Evolutionary conservation across 164 flowering plant genomes (phyloP).

Genomic region (Berberis thunbergii): DNA sequence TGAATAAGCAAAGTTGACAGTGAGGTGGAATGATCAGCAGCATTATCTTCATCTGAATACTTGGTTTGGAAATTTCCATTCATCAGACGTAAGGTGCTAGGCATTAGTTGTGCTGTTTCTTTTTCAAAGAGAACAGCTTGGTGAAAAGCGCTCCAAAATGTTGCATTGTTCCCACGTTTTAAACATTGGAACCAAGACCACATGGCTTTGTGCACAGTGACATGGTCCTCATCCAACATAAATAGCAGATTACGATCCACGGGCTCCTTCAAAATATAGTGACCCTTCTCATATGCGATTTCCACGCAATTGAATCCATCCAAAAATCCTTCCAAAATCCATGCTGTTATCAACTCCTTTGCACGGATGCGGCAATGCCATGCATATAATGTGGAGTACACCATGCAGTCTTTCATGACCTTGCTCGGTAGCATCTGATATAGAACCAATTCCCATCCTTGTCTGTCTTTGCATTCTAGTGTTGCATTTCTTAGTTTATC

Average conservation of each 20-base stretch:
- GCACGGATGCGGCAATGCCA: background rate
- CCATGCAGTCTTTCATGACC: background rate
- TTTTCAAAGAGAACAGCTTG: background rate
- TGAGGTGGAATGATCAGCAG: background rate
- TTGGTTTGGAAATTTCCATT: background rate
- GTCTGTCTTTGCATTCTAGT: background rate
- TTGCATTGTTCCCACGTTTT: background rate
- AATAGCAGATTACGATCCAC: background rate
- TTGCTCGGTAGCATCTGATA: background rate
- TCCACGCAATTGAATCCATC: background rate
- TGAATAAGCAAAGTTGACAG: background rate
- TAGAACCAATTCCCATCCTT: background rate
- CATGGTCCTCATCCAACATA: background rate
- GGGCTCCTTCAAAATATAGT: slow-evolving; percentile 2
- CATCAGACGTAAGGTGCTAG: background rate
- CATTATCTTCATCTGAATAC: background rate
- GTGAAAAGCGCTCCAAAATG: background rate
- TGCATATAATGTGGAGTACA: background rate
- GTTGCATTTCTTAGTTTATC: background rate
- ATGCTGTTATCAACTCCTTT: background rate
- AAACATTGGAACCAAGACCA: too few species aligned
- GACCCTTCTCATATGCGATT: background rate
- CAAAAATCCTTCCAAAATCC: slow-evolving; percentile 1
- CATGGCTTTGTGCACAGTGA: background rate
- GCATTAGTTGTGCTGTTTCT: background rate